Base-by-base conservation (phyloP, 805 yeast species). In the Wickerhamiella australiensis region DNA sequence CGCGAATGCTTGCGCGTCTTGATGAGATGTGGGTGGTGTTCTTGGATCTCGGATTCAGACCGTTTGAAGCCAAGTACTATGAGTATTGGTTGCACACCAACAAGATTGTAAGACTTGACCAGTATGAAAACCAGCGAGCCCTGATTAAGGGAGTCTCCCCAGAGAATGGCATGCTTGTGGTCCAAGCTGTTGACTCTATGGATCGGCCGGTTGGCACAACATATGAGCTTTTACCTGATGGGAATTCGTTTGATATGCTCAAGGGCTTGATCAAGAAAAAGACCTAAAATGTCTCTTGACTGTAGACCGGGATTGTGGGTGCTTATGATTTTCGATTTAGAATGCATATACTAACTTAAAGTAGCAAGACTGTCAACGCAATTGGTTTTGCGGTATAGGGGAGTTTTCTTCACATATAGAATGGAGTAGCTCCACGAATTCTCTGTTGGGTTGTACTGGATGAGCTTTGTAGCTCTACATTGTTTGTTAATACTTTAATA, bases 201-300 rank as follows among this genome's bases (percentile, higher is more conserved):
- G 73, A 73, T 20, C 60, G 57, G 11, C 68, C 68, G 13, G 77
- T 80, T 1, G 84, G 85, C 0, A 72, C 68, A 38, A 68, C 59
- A 3, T 79, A 74, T 55, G 82, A 85, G 57, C 67, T 92, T 43
- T 96, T 88, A 63, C 97, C 99, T 0, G 98, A 92, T 65, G 98
- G 99, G 0, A 92, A 92, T 62, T 85, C 96, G 2, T 92, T 92
- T 60, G 97, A 92, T 63, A 88, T 92, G 73, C 83, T 92, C 68
- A 82, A 75, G 57, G 97, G 97, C 0, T 70, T 92, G 55, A 82
- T 90, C 15, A 82, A 80, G 17, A 79, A 70, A 52, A 82, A 79
- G 59, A 66, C 20, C 15, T 33, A n/a, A 33, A n/a, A 9, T 6
- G 27, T 25, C 9, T 25, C 6, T n/a, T n/a, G n/a, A n/a, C n/a